A percentile compares a stretch with the other conserved stretches of the same genome.
Evolutionary conservation across 495 filamentous ascomycete species (phyloP).

Genomic region (Penicillium soppii): DNA sequence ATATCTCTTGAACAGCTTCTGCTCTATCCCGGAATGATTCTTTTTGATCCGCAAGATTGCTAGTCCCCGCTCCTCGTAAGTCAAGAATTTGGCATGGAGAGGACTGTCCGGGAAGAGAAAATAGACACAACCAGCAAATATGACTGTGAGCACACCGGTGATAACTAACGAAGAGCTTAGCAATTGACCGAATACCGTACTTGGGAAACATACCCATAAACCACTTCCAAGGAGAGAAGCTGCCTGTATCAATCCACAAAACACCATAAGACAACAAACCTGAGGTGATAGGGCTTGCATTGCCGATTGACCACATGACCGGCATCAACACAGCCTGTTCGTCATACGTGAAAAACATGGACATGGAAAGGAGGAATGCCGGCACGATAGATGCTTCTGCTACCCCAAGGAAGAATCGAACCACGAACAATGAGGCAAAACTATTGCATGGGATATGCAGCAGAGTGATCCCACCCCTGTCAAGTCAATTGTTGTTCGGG

Average conservation of each 20-base stretch:
- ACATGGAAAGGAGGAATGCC: slow-evolving; percentile 38
- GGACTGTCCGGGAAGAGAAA: slow-evolving; percentile 58
- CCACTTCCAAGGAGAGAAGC: slow-evolving; percentile 41
- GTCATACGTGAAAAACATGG: slow-evolving; percentile 45
- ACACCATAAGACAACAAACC: slow-evolving; percentile 43
- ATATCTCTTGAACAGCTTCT: slow-evolving; percentile 52
- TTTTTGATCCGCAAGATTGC: slow-evolving; percentile 55
- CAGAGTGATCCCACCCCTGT: slow-evolving; percentile 35
- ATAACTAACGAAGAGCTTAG: slow-evolving; percentile 19
- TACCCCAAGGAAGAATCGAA: slow-evolving; percentile 40
- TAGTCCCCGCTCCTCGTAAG: slow-evolving; percentile 51
- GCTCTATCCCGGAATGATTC: slow-evolving; percentile 61
- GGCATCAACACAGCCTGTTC: slow-evolving; percentile 44
- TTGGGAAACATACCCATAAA: slow-evolving; percentile 28
- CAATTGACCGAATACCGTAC: neutral
- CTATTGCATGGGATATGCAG: slow-evolving; percentile 38
- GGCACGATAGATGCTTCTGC: slow-evolving; percentile 43
- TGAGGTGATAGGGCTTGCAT: slow-evolving; percentile 41
- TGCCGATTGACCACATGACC: slow-evolving; percentile 42
- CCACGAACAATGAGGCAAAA: slow-evolving; percentile 39
- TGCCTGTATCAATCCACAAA: slow-evolving; percentile 39
- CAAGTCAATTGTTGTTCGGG: neutral
- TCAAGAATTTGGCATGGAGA: slow-evolving; percentile 55
- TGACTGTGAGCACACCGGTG: slow-evolving; percentile 50
- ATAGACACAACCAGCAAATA: slow-evolving; percentile 50